These are phyloP conservation scores for Noccaea bulbosa DNA, from an alignment of 345 rosid species.

Conservation along the genomic window DNA sequence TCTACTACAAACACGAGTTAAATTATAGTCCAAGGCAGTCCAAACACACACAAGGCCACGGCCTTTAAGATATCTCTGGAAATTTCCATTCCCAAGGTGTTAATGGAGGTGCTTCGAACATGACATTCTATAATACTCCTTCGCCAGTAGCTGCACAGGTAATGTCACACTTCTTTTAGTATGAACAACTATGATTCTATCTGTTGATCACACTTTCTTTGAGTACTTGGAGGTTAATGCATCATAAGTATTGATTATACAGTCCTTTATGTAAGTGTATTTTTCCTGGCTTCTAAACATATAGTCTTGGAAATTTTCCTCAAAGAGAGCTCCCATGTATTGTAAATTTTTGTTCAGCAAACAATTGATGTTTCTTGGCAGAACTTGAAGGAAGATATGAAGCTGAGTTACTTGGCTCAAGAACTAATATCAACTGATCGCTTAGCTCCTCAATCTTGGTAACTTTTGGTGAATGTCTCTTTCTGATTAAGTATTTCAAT, in stretches of 20 bases:
- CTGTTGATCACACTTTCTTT: constrained; percentile 13
- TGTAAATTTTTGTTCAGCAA: not conserved
- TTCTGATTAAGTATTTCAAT: constrained; percentile 6
- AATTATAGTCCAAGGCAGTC: constrained; percentile 71
- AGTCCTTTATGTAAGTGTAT: constrained; percentile 64
- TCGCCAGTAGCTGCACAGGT: constrained; percentile 90
- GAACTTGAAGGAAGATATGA: constrained; percentile 99
- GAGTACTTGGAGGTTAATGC: constrained; percentile 13
- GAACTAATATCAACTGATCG: constrained; percentile 92
- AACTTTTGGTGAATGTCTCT: constrained; percentile 22
- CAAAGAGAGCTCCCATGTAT: not conserved
- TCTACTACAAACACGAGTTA: constrained; percentile 48
- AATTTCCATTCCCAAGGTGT: constrained; percentile 69
- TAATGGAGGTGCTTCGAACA: constrained; percentile 70
- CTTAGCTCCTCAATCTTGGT: constrained; percentile 98
- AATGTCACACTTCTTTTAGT: constrained; percentile 27
- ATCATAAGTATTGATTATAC: constrained; percentile 2
- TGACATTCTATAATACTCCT: constrained; percentile 84
- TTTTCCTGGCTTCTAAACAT: constrained; percentile 10
- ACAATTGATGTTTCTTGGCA: constrained; percentile 42
- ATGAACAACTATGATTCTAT: constrained; percentile 11
- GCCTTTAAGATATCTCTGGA: constrained; percentile 71
- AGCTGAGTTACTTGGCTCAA: constrained; percentile 92
- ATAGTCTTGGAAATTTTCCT: not conserved
- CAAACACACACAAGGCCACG: constrained; percentile 71